Percentiles rank a stretch among this genome's conserved stretches.
These are phyloP conservation scores for Phytopythium oedochilum DNA, from an alignment of 352 stramenopile genomes.

Conservation along the genomic window DNA sequence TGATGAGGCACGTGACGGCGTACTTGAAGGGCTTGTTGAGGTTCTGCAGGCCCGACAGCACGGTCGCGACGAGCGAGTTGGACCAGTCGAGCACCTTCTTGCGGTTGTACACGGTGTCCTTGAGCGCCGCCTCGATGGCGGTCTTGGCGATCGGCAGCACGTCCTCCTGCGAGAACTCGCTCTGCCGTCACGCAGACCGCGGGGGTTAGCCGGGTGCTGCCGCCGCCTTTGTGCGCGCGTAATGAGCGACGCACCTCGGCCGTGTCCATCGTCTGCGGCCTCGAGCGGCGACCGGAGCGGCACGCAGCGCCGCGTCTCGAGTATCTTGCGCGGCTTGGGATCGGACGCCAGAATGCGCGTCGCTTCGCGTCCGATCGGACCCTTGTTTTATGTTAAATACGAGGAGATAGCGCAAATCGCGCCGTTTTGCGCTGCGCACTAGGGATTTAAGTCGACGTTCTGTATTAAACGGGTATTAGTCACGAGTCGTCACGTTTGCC, in stretches of 20 bases:
- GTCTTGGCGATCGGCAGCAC: slow-evolving; percentile 73
- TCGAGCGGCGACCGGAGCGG: neutral
- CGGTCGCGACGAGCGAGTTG: slow-evolving; percentile 73
- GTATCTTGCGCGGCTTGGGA: no score
- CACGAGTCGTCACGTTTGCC: no score
- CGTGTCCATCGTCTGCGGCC: slow-evolving; percentile 33
- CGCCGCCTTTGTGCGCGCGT: neutral
- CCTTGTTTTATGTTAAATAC: neutral
- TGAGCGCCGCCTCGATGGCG: slow-evolving; percentile 70
- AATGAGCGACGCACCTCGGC: slow-evolving; percentile 25
- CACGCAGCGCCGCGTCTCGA: no score
- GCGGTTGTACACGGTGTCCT: slow-evolving; percentile 81
- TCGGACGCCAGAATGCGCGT: no score
- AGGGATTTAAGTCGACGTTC: no score
- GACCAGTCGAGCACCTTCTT: slow-evolving; percentile 87
- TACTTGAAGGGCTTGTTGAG: slow-evolving; percentile 88
- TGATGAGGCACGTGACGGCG: slow-evolving; percentile 80
- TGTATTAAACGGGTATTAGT: no score
- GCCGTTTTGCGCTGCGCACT: no score
- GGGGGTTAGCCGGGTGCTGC: neutral
- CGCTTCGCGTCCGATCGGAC: slow-evolving; percentile 4
- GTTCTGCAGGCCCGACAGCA: slow-evolving; percentile 77
- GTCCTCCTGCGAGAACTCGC: slow-evolving; percentile 74
- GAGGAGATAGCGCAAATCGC: no score
- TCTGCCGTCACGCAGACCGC: slow-evolving; percentile 21